Conservation (phyloP, 768 basidiomycete species). For the Serendipita sp. region DNA sequence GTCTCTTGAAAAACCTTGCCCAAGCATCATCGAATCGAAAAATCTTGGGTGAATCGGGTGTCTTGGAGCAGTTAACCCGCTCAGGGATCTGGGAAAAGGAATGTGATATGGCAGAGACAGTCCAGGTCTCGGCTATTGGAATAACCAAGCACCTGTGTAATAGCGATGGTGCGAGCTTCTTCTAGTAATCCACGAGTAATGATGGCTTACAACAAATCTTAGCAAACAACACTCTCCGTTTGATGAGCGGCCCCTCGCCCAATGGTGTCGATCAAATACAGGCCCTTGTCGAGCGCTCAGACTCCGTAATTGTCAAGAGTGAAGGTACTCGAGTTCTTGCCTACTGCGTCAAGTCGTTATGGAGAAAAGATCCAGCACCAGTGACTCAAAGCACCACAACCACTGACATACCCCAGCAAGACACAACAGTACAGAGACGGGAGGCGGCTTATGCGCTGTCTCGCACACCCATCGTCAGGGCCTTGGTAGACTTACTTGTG, state of each 20-base stretch:
- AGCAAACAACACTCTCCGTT: conserved; percentile 31
- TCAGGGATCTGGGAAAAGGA: conserved; percentile 57
- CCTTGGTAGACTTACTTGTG: conserved; percentile 54
- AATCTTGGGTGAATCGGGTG: conserved; percentile 39
- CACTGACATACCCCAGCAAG: conserved; percentile 14
- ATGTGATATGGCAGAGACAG: conserved; percentile 68
- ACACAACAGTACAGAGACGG: conserved; percentile 32
- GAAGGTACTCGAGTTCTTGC: conserved; percentile 83
- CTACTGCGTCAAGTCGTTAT: conserved; percentile 66
- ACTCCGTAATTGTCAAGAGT: conserved; percentile 66
- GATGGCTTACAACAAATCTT: background rate
- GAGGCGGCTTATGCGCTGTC: conserved; percentile 36
- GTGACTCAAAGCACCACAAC: conserved; percentile 17
- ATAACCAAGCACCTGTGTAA: conserved; percentile 79
- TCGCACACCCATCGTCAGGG: conserved; percentile 36
- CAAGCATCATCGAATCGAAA: conserved; percentile 41
- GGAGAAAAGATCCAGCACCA: conserved; percentile 25
- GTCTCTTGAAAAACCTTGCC: conserved; percentile 74
- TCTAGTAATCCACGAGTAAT: conserved; percentile 20
- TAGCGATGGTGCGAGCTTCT: conserved; percentile 40
- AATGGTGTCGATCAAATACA: conserved; percentile 55
- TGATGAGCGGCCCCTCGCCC: conserved; percentile 27
- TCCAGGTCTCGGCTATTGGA: conserved; percentile 78
- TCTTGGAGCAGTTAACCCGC: conserved; percentile 42
- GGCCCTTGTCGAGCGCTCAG: conserved; percentile 57